Evolutionary conservation across 176 grass and related monocot genomes (phyloP).

Genomic region (Leersia perrieri): DNA sequence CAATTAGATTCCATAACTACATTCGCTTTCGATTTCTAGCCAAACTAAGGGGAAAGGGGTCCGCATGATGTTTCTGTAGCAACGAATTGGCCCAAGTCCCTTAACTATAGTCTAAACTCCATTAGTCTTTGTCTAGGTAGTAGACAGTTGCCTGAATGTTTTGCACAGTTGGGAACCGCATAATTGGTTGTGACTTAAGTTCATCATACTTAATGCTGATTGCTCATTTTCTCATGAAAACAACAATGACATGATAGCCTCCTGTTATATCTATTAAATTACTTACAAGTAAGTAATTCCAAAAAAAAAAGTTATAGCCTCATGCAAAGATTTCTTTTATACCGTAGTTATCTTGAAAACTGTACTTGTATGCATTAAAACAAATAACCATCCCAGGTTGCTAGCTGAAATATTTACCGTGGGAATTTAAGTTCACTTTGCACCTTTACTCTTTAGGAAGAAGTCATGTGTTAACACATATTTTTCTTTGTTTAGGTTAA

Average conservation of each 20-base stretch:
- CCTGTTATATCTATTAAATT: neutral
- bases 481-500: conserved; percentile 56
- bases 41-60: neutral
- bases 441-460: neutral
- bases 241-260: neutral
- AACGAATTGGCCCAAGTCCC: neutral
- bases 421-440: neutral
- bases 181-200: neutral
- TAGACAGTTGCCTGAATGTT: neutral
- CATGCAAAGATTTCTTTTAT: neutral
- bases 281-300: neutral
- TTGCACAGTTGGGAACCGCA: neutral
- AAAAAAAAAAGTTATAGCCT: neutral
- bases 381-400: neutral
- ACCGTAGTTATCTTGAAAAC: neutral
- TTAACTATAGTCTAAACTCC: neutral
- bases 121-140: neutral
- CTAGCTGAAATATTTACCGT: neutral
- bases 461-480: neutral
- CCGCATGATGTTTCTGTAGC: neutral
- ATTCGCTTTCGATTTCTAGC: neutral
- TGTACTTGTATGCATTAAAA: neutral
- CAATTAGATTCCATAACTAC: neutral
- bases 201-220: neutral
- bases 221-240: neutral